phyloP scores from a whole-genome alignment of 192 early-diverging fungal species.

The Linnemannia schmuckeri region DNA sequence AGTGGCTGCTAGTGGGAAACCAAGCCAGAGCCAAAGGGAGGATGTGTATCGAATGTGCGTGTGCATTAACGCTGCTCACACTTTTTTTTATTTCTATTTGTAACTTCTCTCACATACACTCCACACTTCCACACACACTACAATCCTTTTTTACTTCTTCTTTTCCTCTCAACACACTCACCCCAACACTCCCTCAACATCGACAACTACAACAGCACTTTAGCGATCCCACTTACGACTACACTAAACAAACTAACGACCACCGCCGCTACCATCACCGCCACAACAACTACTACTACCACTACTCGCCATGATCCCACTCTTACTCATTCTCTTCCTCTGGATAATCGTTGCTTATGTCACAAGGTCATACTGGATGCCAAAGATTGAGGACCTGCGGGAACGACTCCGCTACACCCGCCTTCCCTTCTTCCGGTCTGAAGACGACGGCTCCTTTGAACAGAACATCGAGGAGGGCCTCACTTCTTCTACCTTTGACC shows the following conservation, averaged over 20 bases:
- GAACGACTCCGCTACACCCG: constrained; percentile 60
- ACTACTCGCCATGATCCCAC: constrained; percentile 15
- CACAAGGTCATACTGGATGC: constrained; percentile 39
- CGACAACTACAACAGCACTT: background rate
- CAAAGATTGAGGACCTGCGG: constrained; percentile 35
- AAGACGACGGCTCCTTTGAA: constrained; percentile 62
- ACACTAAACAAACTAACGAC: background rate
- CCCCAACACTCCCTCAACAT: background rate
- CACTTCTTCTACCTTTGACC: constrained; percentile 67
- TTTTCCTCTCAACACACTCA: background rate
- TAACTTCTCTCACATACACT: background rate
- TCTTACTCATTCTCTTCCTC: constrained; percentile 37
- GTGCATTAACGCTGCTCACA: background rate
- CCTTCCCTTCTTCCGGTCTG: constrained; percentile 61
- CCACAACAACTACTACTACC: background rate
- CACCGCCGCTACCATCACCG: background rate
- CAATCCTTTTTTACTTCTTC: background rate
- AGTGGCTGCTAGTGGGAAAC: background rate
- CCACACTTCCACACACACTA: background rate
- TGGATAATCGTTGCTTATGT: constrained; percentile 27
- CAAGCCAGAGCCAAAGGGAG: no score
- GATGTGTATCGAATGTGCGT: background rate
- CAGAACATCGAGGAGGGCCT: constrained; percentile 69
- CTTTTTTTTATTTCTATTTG: background rate
- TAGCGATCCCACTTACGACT: background rate